Percentiles rank a stretch among this genome's conserved stretches.
phyloP scores from a whole-genome alignment of 495 filamentous ascomycete species.

The Staphylotrichum longicolle region DNA sequence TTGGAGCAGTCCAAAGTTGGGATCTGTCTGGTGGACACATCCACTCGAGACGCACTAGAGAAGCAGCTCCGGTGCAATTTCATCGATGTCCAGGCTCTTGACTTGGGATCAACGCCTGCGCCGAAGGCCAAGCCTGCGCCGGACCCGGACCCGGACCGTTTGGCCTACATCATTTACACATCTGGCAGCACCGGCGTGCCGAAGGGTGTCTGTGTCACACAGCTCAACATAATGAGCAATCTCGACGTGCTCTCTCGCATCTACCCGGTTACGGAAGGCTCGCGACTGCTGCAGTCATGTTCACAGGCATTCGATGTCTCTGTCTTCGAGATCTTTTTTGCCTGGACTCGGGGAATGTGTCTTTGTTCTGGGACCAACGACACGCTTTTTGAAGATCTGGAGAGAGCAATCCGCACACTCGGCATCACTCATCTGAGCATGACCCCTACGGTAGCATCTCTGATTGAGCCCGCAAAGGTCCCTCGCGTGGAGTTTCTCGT shows the following conservation, averaged over 20 bases:
- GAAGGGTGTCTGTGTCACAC: conserved; percentile 69
- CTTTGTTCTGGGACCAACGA: conserved; percentile 68
- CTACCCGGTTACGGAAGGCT: conserved; percentile 51
- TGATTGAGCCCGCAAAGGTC: conserved; percentile 59
- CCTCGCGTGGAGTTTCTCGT: conserved; percentile 65
- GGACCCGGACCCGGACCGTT: conserved; percentile 34
- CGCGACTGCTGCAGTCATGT: conserved; percentile 66
- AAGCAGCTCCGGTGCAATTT: conserved; percentile 31
- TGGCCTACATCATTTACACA: conserved; percentile 64
- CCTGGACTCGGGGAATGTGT: conserved; percentile 70
- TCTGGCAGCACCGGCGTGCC: conserved; percentile 65
- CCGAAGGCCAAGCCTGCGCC: conserved; percentile 34
- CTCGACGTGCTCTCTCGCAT: conserved; percentile 56
- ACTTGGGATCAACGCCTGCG: conserved; percentile 23
- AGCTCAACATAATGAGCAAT: conserved; percentile 66
- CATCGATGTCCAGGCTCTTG: conserved; percentile 36
- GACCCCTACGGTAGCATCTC: conserved; percentile 72
- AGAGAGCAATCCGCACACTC: conserved; percentile 54
- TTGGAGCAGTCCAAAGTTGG: conserved; percentile 50
- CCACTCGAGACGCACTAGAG: conserved; percentile 20
- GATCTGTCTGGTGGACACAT: conserved; percentile 46
- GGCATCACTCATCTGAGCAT: conserved; percentile 71
- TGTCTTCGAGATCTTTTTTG: conserved; percentile 77
- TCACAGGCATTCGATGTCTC: conserved; percentile 75
- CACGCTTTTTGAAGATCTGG: conserved; percentile 61